Evolutionary conservation across 208 protist species (phyloP), one percentile per base, ranked within the genome.

Genomic region (Lotmaria passim): DNA sequence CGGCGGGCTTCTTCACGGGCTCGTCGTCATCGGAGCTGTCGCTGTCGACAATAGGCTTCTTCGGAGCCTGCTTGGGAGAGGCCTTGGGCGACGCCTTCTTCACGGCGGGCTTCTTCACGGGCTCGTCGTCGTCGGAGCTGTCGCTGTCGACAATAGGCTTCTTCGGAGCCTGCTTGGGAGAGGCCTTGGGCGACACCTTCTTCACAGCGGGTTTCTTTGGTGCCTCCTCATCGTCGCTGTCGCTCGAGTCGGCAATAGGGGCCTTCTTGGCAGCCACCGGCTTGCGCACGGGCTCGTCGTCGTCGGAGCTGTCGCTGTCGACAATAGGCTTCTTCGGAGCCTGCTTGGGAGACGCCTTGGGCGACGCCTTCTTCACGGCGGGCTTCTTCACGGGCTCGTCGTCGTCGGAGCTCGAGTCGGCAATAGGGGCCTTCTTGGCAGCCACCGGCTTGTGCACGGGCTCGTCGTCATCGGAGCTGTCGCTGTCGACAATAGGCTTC

Each of bases 211-310:
- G 51, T 34, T 53, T 60, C 17, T 68, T 47, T 17, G 68, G 76
- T 17, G 82, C 75, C 64, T 88, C 86, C n/a, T n/a, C n/a, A 48
- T 90, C 85, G 38, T 90, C 85, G 63, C 68, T 59, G 55, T 70
- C 51, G 60, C 51, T 59, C 71, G 50, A 73, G 50, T 83, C 75
- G 1, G 50, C 23, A 24, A 69, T 33, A 6, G 69, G 55, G 7
- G 69, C 43, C 53, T 74, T 74, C 58, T 64, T 68, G 23, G 73
- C 46, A 1, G 67, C 56, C 24, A 38, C 53, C 31, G 23, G 66
- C 75, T 90, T 93, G 48, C 74, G 64, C 51, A 88, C 79, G 19
- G 81, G 81, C 53, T 86, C 86, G 52, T 87, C 81, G 53, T 79
- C 47, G 50, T 66, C 60, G 44, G 28, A 50, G 80, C 58, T 79